Conservation (phyloP, 148 eudicot species). For the Beta vulgaris region DNA sequence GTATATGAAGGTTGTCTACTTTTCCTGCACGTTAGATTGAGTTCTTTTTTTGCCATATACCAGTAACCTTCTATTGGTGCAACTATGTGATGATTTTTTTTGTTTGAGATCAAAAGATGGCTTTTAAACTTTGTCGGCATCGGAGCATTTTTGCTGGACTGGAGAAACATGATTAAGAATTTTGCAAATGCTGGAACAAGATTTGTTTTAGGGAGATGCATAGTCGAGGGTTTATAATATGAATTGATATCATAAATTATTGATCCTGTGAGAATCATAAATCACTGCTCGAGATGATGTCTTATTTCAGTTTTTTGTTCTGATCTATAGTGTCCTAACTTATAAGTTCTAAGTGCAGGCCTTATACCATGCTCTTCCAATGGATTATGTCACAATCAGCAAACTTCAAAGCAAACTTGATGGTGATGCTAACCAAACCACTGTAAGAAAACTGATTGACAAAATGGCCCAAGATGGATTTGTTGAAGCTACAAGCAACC, state of each 20-base stretch:
- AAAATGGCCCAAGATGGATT: conserved; percentile 85
- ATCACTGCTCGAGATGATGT: background rate
- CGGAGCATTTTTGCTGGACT: background rate
- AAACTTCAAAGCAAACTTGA: conserved; percentile 84
- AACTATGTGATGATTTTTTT: background rate
- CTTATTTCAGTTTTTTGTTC: background rate
- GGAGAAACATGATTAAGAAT: background rate
- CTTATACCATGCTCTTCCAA: conserved; percentile 76
- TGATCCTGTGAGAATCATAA: background rate
- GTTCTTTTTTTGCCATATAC: background rate
- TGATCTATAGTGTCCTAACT: background rate
- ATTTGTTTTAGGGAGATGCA: background rate
- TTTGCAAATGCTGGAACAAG: background rate
- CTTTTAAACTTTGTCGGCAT: background rate
- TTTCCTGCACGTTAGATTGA: background rate
- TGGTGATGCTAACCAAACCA: conserved; percentile 59
- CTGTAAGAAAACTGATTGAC: conserved; percentile 71
- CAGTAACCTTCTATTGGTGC: background rate
- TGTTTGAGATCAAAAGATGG: background rate
- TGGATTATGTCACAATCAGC: conserved; percentile 65
- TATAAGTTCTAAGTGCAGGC: conserved; percentile 52
- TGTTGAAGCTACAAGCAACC: conserved; percentile 65
- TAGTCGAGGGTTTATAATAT: background rate
- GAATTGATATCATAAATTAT: background rate
- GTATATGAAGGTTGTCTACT: conserved; percentile 74